These are phyloP conservation scores for Cornus controversa DNA, from an alignment of 148 eudicot genomes.

Conservation along the genomic window DNA sequence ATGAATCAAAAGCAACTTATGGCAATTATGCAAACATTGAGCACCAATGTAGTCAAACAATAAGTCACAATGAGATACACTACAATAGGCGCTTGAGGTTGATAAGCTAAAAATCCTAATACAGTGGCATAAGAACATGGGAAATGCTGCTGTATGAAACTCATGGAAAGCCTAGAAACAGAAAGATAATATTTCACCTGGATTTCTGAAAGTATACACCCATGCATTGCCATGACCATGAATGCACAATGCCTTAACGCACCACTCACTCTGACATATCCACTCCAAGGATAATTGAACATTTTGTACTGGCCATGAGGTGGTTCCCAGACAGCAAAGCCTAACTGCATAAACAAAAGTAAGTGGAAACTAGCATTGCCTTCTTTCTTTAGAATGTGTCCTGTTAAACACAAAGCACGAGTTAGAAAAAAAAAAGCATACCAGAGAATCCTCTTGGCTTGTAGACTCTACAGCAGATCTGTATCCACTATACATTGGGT, in stretches of 20 bases:
- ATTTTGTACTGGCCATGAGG: constrained; percentile 69
- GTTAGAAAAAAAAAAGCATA: constrained; percentile 5
- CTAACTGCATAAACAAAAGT: constrained; percentile 31
- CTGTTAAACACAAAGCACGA: neutral
- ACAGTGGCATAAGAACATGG: neutral
- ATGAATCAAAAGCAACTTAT: neutral
- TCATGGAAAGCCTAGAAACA: neutral
- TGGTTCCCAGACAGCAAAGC: constrained; percentile 70
- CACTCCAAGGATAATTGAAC: constrained; percentile 62
- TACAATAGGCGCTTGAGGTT: neutral
- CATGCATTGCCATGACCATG: constrained; percentile 84
- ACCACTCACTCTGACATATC: constrained; percentile 62
- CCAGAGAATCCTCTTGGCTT: constrained; percentile 62
- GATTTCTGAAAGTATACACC: constrained; percentile 71
- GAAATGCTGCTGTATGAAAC: neutral
- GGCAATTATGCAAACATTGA: neutral
- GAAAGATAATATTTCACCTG: constrained; percentile 38
- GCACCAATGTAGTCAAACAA: neutral
- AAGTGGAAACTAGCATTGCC: neutral
- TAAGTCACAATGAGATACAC: neutral
- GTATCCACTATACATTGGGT: constrained; percentile 55
- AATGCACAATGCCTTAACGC: constrained; percentile 72
- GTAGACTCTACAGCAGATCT: constrained; percentile 59
- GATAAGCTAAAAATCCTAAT: neutral
- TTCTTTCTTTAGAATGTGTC: neutral